Percentiles rank a stretch among this genome's conserved stretches.
Evolutionary conservation across 192 early-diverging fungal genomes (phyloP).

Genomic region (Coemansia sp.): DNA sequence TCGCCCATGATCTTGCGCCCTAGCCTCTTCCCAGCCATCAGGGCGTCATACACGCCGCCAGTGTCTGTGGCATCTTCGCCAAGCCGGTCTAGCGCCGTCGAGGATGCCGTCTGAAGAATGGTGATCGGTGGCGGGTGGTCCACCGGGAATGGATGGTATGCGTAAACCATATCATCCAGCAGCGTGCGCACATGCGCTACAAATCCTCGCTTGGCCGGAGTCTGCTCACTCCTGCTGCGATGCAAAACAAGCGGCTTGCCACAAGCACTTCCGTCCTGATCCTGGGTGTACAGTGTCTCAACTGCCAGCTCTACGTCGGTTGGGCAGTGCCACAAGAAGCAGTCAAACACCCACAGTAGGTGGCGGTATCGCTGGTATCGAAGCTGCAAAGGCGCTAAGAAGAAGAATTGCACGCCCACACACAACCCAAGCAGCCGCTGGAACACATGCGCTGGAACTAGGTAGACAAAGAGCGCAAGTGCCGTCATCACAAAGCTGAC

Average conservation of each 20-base stretch:
- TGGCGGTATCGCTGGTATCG: constrained; percentile 48
- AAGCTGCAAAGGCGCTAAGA: constrained; percentile 48
- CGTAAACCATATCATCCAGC: constrained; percentile 25
- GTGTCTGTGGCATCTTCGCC: constrained; percentile 24
- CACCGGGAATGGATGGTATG: constrained; percentile 32
- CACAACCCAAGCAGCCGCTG: constrained; percentile 39
- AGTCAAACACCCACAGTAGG: constrained; percentile 47
- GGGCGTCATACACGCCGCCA: constrained; percentile 13
- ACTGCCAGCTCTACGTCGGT: constrained; percentile 48
- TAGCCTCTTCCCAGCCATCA: constrained; percentile 24
- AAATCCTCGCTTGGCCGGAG: background rate
- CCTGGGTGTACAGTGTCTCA: constrained; percentile 37
- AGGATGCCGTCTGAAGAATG: constrained; percentile 50
- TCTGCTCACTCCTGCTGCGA: background rate
- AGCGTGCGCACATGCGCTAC: constrained; percentile 12
- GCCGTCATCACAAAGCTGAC: constrained; percentile 24
- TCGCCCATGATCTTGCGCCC: constrained; percentile 27
- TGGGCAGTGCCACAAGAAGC: constrained; percentile 50
- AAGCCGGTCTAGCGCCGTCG: constrained; percentile 42
- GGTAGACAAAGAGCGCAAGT: constrained; percentile 30
- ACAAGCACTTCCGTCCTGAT: background rate
- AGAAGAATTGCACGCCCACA: constrained; percentile 51
- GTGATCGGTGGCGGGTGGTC: constrained; percentile 29
- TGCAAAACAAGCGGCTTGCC: background rate
- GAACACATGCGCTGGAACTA: constrained; percentile 32